Percentiles rank a stretch among this genome's conserved stretches.
Evolutionary conservation across 2,329 filamentous ascomycete species (phyloP).

Genomic region (Diaporthe longicolla): DNA sequence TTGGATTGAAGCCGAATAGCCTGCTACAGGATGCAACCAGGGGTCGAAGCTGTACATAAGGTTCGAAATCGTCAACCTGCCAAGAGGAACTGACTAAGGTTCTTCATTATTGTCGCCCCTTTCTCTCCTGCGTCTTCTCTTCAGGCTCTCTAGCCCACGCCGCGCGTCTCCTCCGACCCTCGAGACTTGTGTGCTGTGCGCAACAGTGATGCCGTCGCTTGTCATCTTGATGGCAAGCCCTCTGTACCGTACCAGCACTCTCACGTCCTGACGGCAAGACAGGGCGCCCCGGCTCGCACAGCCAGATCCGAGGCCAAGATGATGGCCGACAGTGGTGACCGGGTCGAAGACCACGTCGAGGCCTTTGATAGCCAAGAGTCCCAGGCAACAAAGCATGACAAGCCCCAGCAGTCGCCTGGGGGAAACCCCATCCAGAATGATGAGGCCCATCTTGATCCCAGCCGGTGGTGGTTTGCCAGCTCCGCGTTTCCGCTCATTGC

Average conservation of each 20-base stretch:
- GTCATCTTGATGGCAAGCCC: neutral
- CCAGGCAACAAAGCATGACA: slow-evolving; percentile 6
- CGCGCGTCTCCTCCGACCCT: too few species aligned
- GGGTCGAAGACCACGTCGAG: slow-evolving; percentile 45
- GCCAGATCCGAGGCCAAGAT: slow-evolving; percentile 44
- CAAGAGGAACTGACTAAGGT: slow-evolving; percentile 21
- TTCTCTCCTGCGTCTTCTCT: neutral
- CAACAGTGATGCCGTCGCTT: slow-evolving; percentile 15
- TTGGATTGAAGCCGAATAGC: neutral
- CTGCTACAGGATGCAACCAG: neutral
- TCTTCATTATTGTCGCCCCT: neutral
- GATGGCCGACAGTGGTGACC: slow-evolving; percentile 49
- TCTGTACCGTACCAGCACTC: neutral
- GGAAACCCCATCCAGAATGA: slow-evolving; percentile 52
- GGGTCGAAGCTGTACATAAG: slow-evolving; percentile 2
- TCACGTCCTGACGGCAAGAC: slow-evolving; percentile 1
- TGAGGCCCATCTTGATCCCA: slow-evolving; percentile 61
- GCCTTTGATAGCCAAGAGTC: slow-evolving; percentile 40
- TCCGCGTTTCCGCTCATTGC: slow-evolving; percentile 83
- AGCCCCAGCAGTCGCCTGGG: slow-evolving; percentile 36
- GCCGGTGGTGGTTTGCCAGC: slow-evolving; percentile 75
- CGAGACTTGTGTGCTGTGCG: neutral
- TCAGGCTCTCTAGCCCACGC: neutral
- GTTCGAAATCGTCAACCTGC: neutral
- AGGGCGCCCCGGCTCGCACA: slow-evolving; percentile 28